A percentile compares a stretch with the other conserved stretches of the same genome.
phyloP scores from a whole-genome alignment of 192 early-diverging fungal species.

The Oehlia diaphana region DNA sequence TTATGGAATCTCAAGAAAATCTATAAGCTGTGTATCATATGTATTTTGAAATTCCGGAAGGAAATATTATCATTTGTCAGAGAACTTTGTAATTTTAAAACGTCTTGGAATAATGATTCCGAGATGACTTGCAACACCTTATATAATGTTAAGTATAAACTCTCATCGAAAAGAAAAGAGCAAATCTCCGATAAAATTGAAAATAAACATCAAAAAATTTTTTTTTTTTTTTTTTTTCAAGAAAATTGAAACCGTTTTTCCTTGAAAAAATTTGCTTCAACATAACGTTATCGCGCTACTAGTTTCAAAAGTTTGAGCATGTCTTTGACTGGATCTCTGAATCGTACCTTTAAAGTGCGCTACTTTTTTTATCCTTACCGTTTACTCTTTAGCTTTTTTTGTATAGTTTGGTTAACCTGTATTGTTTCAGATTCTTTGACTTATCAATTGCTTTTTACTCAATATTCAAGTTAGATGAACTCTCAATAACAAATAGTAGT shows the following conservation, averaged over 20 bases:
- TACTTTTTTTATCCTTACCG: not conserved
- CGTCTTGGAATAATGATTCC: not conserved
- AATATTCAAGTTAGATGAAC: not conserved
- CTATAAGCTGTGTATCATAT: not conserved
- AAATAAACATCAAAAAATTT: too few species aligned
- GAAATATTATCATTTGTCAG: not conserved
- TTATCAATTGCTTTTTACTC: not conserved
- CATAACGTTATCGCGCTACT: not conserved
- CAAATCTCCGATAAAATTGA: too few species aligned
- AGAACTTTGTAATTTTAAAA: not conserved
- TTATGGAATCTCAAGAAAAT: conserved; percentile 11
- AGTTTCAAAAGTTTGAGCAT: not conserved
- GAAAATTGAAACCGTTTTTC: not conserved
- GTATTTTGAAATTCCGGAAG: conserved; percentile 2
- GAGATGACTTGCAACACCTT: not conserved
- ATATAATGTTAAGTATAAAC: too few species aligned
- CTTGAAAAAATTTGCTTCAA: not conserved
- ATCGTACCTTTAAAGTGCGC: not conserved
- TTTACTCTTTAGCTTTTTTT: not conserved
- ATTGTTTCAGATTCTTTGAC: not conserved
- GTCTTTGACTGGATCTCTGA: not conserved
- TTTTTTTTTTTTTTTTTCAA: too few species aligned
- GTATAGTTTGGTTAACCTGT: not conserved
- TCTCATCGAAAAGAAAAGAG: too few species aligned
- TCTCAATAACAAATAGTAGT: not conserved